Evolutionary conservation across 345 rosid genomes (phyloP).

Genomic region (Hypericum androsaemum): DNA sequence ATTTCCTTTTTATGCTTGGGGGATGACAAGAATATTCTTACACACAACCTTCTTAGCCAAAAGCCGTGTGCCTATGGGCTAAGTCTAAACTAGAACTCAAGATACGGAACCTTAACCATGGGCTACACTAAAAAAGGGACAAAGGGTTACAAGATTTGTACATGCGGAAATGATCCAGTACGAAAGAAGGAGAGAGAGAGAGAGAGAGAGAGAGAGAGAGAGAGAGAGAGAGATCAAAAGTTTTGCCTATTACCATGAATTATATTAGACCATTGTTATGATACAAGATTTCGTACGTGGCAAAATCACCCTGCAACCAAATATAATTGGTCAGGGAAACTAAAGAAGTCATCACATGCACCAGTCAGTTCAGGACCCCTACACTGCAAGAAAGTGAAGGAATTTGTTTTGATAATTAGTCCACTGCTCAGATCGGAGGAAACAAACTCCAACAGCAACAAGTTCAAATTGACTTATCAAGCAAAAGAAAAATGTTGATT

Average conservation of each 20-base stretch:
- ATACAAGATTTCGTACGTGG: slow-evolving; percentile 17
- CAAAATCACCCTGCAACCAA: slow-evolving; percentile 25
- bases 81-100: too few relatives aligned
- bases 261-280: slow-evolving; percentile 26
- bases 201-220: background rate
- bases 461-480: too few relatives aligned
- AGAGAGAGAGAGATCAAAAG: slow-evolving; percentile 7
- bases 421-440: too few relatives aligned
- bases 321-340: slow-evolving; percentile 21
- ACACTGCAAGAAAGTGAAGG: slow-evolving; percentile 26
- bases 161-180: background rate
- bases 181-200: background rate
- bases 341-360: slow-evolving; percentile 26
- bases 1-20: too few relatives aligned
- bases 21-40: too few relatives aligned
- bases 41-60: too few relatives aligned
- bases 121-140: slow-evolving; percentile 12
- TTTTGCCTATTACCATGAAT: slow-evolving; percentile 15
- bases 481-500: too few relatives aligned
- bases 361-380: slow-evolving; percentile 25
- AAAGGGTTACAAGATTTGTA: slow-evolving; percentile 9
- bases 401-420: too few relatives aligned
- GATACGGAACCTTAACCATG: slow-evolving; percentile 11
- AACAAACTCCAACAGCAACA: too few relatives aligned
- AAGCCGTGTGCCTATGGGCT: too few relatives aligned